Percentiles rank a stretch among this genome's conserved stretches.
These are phyloP conservation scores for Apiospora sp. DNA, from an alignment of 2,329 filamentous ascomycete species.

Conservation along the genomic window DNA sequence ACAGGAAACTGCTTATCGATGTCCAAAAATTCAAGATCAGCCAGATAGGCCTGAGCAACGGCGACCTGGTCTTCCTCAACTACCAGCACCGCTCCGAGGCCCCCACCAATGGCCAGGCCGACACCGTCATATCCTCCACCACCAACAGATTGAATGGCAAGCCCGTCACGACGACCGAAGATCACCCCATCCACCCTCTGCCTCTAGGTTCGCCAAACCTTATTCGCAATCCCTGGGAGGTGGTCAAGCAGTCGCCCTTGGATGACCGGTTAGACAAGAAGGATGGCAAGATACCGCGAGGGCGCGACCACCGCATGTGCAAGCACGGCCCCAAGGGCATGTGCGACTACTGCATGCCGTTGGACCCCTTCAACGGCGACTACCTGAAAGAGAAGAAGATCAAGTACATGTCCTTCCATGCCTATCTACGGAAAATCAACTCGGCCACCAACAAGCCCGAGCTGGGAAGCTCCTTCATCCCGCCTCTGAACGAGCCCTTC, in stretches of 20 bases:
- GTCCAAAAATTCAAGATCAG: slow-evolving; percentile 63
- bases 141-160: slow-evolving; percentile 81
- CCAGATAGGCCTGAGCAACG: slow-evolving; percentile 74
- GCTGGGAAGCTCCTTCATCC: slow-evolving; percentile 92
- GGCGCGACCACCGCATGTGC: slow-evolving; percentile 67
- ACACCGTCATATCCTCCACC: slow-evolving; percentile 48
- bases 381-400: slow-evolving; percentile 97
- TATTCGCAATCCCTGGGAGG: slow-evolving; percentile 92
- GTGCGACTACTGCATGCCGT: slow-evolving; percentile 98
- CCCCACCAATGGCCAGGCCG: slow-evolving; percentile 47
- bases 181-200: slow-evolving; percentile 68
- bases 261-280: slow-evolving; percentile 87
- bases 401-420: slow-evolving; percentile 97
- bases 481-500: slow-evolving; percentile 90
- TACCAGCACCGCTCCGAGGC: slow-evolving; percentile 70
- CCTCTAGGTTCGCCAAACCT: slow-evolving; percentile 63
- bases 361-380: slow-evolving; percentile 90
- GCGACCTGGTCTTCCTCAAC: slow-evolving; percentile 87
- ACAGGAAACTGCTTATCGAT: slow-evolving; percentile 66
- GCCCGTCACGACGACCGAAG: slow-evolving; percentile 73
- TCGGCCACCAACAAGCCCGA: slow-evolving; percentile 96
- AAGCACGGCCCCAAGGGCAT: slow-evolving; percentile 96
- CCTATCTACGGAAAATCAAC: slow-evolving; percentile 93
- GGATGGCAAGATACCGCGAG: slow-evolving; percentile 69
- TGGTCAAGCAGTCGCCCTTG: slow-evolving; percentile 84